These are phyloP conservation scores for Colletotrichum sp. DNA, from an alignment of 2,329 filamentous ascomycete species.

Conservation along the genomic window DNA sequence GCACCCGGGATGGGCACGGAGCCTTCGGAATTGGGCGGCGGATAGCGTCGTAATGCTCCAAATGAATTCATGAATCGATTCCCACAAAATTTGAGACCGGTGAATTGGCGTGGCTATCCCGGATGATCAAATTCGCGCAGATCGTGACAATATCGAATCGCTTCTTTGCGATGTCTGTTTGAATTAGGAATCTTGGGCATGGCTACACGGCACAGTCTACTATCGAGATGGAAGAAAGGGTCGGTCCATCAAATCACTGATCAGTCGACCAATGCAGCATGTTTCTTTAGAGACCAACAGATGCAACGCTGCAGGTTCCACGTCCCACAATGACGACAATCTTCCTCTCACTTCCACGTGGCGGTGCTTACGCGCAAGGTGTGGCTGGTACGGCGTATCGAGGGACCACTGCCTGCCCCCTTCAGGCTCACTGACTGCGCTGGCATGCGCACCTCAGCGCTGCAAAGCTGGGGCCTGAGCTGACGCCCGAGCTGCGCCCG, in stretches of 20 bases:
- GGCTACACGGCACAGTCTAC: background rate
- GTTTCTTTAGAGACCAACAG: background rate
- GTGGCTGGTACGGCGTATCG: constrained; percentile 3
- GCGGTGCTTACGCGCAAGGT: constrained; percentile 4
- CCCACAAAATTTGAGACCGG: background rate
- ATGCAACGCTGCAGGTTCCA: background rate
- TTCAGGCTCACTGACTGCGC: background rate
- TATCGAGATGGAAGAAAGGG: background rate
- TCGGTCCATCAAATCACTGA: background rate
- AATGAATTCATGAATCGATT: constrained; percentile 5
- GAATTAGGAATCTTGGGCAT: background rate
- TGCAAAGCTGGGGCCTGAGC: constrained; percentile 1
- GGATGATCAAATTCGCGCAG: background rate
- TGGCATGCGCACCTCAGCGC: background rate
- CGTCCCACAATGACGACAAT: constrained; percentile 21
- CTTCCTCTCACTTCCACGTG: constrained; percentile 17
- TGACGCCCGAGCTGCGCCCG: constrained; percentile 16
- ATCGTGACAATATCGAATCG: background rate
- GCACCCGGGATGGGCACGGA: background rate
- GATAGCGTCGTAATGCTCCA: background rate
- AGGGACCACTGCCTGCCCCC: background rate
- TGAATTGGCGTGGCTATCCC: background rate
- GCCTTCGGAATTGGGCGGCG: background rate
- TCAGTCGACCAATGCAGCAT: background rate
- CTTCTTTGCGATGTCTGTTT: background rate